Evolutionary conservation across 305 asterid genomes (phyloP), one percentile per base, ranked within the genome.

Genomic region (Stenogyne calaminthoides): DNA sequence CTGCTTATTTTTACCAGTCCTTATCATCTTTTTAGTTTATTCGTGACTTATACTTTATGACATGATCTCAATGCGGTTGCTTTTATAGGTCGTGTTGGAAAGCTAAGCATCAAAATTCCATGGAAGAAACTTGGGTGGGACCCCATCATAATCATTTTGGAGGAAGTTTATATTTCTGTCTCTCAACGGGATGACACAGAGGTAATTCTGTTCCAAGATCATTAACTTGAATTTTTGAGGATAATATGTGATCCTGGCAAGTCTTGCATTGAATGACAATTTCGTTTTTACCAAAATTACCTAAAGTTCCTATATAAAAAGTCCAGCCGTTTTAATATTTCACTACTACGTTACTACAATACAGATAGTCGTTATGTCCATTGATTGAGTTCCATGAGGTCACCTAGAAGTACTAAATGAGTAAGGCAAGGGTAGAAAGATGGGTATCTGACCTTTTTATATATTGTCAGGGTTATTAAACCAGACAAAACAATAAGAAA

Each of bases 81-180:
- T 76, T 73, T 80, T 74, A 70, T 79, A 94, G 99, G 99, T 44
- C 88, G 77, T 52, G 91, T 94, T 78, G 99, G 99, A 58, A 94
- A 90, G 84, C 78, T 94, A 61, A 94, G 99, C 83, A 91, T 94
- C 80, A 90, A 81, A 80, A 94, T 94, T 71, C 99, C 98, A 51
- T 94, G 99, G 99, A 94, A 94, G 88, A 94, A 94, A 84, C 97
- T 94, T 61, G 99, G 99, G 40, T 91, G 99, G 98, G 99, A 91
- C 59, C 99, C 99, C 8, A 81, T 94, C 25, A 88, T 90, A 63
- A 88, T 94, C 80, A 84, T 84, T 71, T 84, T 94, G 80, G 99
- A 94, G 85, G 97, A 91, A 71, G 87, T 92, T 60, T 85, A 83
- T 75, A 79, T 91, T 60, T 88, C 92, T 74, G 90, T 91, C 66